Evolutionary conservation across 192 early-diverging fungal species (phyloP), one percentile per base, ranked within the genome.

Genomic region (Podila minutissima): DNA sequence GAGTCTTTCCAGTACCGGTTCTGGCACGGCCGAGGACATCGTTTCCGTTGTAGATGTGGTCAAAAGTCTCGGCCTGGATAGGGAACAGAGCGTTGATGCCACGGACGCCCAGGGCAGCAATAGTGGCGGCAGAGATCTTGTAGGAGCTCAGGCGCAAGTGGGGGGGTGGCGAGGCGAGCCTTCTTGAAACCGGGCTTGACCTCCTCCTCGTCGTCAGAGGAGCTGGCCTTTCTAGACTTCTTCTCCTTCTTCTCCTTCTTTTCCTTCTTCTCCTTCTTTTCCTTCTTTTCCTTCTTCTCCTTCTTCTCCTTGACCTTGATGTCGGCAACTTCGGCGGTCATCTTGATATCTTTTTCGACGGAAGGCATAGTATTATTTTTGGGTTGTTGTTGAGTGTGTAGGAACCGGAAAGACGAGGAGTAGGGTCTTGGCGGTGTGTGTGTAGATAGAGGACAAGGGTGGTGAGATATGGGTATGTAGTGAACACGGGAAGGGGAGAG

Each of bases 1-100:
- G 77, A 0, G 93, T 94, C 84, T 94, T 94, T 61, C 93, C 93
- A 8, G 93, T 94, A 69, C 94, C 94, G 15, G 93, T 96, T 72
- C 89, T 78, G 13, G 91, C 91, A 65, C 91, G 81, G 38, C 89
- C 94, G 37, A 95, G 79, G 10, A 95, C 71, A 72, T 95, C 94
- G 48, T 93, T 87, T 68, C 94, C 94, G 53, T 93, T 91, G 35
- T 82, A 89, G 67, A 95, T 91, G 35, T 84, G 86, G 63, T 90
- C 85, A 72, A 92, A 90, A 12, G 95, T 95, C 66, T 93, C 94
- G 22, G 96, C 95, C 77, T 99, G 97, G 67, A 99, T 99, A 3
- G 96, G 96, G 84, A 99, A 99, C 20, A 99, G 86, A 4, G 91
- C 85, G 35, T 88, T 89, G 62, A 98, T 93, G 28, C 94, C 94